Evolutionary conservation across 345 rosid genomes (phyloP).

Genomic region (Citrus glauca): DNA sequence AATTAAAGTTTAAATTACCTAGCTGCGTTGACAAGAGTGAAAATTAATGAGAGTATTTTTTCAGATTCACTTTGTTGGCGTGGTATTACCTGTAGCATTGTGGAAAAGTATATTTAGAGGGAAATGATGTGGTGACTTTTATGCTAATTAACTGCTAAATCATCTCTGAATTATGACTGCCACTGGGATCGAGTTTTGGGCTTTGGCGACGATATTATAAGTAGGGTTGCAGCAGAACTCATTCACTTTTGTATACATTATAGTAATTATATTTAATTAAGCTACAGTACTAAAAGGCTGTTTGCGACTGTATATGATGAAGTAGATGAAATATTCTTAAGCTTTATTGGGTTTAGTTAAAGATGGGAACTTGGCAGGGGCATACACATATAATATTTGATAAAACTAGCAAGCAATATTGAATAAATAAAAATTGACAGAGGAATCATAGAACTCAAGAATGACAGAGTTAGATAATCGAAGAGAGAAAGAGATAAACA

Average conservation of each 20-base stretch:
- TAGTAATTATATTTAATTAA: background rate
- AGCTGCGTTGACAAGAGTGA: background rate
- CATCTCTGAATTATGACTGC: background rate
- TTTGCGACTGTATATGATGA: conserved; percentile 35
- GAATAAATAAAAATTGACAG: conserved; percentile 10
- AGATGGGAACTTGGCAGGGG: conserved; percentile 35
- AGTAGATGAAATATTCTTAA: conserved; percentile 18
- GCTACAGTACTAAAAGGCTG: conserved; percentile 35
- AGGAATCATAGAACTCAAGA: conserved; percentile 21
- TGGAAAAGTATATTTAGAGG: background rate
- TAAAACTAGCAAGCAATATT: background rate
- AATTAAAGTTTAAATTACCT: background rate
- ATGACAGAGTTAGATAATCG: conserved; percentile 18
- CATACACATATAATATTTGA: background rate
- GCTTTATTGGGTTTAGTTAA: conserved; percentile 45
- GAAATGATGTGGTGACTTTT: background rate
- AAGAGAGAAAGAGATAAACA: background rate
- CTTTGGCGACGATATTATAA: background rate
- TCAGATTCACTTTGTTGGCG: background rate
- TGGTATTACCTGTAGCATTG: background rate
- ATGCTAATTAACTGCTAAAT: background rate
- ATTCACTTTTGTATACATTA: too few relatives aligned
- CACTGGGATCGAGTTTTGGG: background rate
- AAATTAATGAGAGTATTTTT: background rate
- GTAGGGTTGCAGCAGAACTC: background rate